phyloP scores from a whole-genome alignment of 306 rosid genomes.

The Oemleria cerasiformis region DNA sequence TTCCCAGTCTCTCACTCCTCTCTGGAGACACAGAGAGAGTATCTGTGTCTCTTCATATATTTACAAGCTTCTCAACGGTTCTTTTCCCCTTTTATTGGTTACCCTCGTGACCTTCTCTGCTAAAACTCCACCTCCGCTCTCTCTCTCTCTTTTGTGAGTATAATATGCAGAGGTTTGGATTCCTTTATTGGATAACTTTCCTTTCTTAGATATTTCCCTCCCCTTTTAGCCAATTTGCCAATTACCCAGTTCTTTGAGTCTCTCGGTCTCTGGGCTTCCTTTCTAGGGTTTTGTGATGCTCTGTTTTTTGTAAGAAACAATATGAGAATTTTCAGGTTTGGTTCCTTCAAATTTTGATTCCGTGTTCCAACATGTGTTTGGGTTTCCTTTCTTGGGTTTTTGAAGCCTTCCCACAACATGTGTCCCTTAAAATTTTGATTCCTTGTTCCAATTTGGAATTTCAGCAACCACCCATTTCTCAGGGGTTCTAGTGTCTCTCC shows the following conservation, averaged over 20 bases:
- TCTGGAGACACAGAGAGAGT: background rate
- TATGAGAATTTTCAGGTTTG: background rate
- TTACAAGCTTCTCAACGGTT: conserved; percentile 37
- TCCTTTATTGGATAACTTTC: conserved; percentile 28
- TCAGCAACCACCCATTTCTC: background rate
- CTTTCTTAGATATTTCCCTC: conserved; percentile 21
- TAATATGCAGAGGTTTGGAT: background rate
- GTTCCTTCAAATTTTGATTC: no score
- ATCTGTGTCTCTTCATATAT: conserved; percentile 26
- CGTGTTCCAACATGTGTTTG: no score
- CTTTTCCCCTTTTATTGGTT: conserved; percentile 38
- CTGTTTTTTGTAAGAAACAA: background rate
- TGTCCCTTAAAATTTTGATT: background rate
- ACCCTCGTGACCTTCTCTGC: conserved; percentile 43
- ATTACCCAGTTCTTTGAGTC: background rate
- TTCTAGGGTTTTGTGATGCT: conserved; percentile 26
- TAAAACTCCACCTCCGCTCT: background rate
- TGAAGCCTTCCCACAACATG: background rate
- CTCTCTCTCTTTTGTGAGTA: background rate
- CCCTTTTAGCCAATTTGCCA: conserved; percentile 9
- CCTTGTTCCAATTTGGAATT: background rate
- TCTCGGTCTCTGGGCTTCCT: conserved; percentile 8
- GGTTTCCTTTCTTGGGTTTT: conserved; percentile 15
- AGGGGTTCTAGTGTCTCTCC: conserved; percentile 12
- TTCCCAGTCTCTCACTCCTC: conserved; percentile 1